Evolutionary conservation across 768 basidiomycete species (phyloP).

Genomic region (Tubosaeta sp.): DNA sequence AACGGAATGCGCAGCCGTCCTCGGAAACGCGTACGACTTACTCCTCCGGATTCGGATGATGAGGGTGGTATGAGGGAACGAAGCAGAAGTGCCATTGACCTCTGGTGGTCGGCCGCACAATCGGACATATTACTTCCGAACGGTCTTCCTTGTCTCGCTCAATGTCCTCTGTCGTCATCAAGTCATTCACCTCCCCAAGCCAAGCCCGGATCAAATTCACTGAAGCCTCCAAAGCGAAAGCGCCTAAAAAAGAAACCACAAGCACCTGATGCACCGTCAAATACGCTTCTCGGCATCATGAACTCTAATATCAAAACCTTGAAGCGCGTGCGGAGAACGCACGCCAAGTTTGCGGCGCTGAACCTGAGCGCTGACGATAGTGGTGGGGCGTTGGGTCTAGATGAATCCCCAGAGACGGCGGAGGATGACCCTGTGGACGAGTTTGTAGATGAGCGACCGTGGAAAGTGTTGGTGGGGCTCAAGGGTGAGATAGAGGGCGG

Average conservation of each 20-base stretch:
- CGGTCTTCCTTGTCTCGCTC: conserved; percentile 54
- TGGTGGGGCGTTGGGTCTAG: conserved; percentile 29
- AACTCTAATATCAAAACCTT: conserved; percentile 74
- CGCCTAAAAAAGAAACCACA: conserved; percentile 19
- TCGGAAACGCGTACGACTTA: conserved; percentile 58
- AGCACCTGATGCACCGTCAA: conserved; percentile 24
- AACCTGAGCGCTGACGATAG: conserved; percentile 34
- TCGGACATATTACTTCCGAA: conserved; percentile 58
- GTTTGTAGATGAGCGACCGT: conserved; percentile 57
- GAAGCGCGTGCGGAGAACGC: conserved; percentile 67
- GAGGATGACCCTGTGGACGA: conserved; percentile 27
- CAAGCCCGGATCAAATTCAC: conserved; percentile 11
- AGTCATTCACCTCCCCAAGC: conserved; percentile 3
- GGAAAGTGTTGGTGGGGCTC: conserved; percentile 35
- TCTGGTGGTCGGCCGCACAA: conserved; percentile 76
- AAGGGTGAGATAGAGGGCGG: conserved; percentile 15
- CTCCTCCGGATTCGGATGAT: conserved; percentile 37
- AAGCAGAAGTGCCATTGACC: conserved; percentile 42
- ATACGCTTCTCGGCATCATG: conserved; percentile 63
- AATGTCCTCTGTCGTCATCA: conserved; percentile 22
- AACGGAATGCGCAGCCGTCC: conserved; percentile 39
- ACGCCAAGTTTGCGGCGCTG: conserved; percentile 65
- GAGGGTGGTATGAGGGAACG: conserved; percentile 26
- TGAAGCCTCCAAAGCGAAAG: conserved; percentile 19
- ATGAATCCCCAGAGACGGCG: conserved; percentile 32